Base-by-base conservation (phyloP, 2,329 filamentous ascomycete genomes). In the Thelonectria olida region DNA sequence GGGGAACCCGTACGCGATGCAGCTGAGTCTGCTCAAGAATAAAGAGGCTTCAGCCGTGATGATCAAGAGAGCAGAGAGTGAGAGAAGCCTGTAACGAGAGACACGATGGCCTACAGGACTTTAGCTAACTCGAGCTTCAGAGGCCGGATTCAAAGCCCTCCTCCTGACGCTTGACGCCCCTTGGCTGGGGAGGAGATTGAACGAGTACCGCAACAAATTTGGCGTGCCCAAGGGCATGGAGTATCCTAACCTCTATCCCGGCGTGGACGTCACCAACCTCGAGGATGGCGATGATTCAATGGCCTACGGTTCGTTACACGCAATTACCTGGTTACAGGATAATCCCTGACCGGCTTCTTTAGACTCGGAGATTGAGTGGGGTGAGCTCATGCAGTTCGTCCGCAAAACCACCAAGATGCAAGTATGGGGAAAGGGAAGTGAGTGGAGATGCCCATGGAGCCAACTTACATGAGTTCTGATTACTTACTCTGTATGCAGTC, bases 1-100 rank as follows among this genome's bases (percentile, higher is more conserved):
- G 27, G 58, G 54, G 0, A 64, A 64, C 48, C 62, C 62, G 0
- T 64, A 64, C n/a, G 50, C 48, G n/a, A 62, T 64, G 50, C 62
- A 64, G 42, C 48, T 64, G 45, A 62, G 53, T 22, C n/a, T 64
- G 17, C 50, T 62, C 8, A 58, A 47, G 36, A 62, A 64, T 23
- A 62, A 49, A 13, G 54, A 64, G 13, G 59, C 59, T 5, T 62
- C 53, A 20, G 38, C 41, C 19, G 27, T 58, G 34, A 52, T 62
- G 22, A 54, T 61, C 10, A 52, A 51, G 19, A 41, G 61, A 23
- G 58, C 61, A 17, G 61, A 63, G 39, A 44, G 61, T 63, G 22
- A 25, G 61, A 15, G 34, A 7, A 7, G 5, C 5, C 6, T 9
- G 8, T 4, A 10, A 22, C 13, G 2, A 10, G 31, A 13, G 4